phyloP scores from a whole-genome alignment of 1,284 basidiomycete genomes.

The Naganishia albida region DNA sequence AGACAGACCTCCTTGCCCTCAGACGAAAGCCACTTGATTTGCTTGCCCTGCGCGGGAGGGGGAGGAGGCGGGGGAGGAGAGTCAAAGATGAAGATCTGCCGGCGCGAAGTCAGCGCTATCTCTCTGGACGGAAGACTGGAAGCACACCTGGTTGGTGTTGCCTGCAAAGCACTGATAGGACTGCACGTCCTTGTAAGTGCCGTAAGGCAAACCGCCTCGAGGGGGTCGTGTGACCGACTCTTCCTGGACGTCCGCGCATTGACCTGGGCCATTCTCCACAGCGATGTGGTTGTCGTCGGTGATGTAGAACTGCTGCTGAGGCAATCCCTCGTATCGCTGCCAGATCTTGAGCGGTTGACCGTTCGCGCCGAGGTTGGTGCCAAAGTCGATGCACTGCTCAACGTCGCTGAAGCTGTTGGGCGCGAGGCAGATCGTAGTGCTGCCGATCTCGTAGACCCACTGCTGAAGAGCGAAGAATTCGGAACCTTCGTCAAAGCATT shows the following conservation, averaged over 20 bases:
- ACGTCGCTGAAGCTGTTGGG: constrained; percentile 15
- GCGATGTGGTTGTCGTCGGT: constrained; percentile 31
- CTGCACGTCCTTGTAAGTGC: constrained; percentile 20
- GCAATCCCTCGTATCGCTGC: constrained; percentile 32
- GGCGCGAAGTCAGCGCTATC: not conserved
- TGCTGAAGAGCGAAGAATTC: not conserved
- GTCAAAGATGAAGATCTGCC: constrained; percentile 6
- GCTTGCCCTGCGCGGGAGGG: not conserved
- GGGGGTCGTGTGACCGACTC: not conserved
- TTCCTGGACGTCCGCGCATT: constrained; percentile 22
- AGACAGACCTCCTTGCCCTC: constrained; percentile 1
- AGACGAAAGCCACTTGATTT: not conserved
- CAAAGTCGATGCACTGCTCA: constrained; percentile 14
- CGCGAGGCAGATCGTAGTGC: constrained; percentile 9
- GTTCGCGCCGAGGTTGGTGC: constrained; percentile 17
- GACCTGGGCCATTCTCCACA: constrained; percentile 9
- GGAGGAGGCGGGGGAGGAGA: not conserved
- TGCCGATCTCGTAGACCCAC: not conserved
- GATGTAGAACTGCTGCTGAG: constrained; percentile 31
- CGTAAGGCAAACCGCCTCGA: constrained; percentile 12
- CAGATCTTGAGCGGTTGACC: constrained; percentile 35
- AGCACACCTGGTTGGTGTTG: constrained; percentile 28
- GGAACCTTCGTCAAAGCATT: not conserved
- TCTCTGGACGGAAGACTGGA: not conserved
- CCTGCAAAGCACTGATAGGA: constrained; percentile 12